Evolutionary conservation across 129 eudicot species (phyloP).

Genomic region (Lonicera japonica): DNA sequence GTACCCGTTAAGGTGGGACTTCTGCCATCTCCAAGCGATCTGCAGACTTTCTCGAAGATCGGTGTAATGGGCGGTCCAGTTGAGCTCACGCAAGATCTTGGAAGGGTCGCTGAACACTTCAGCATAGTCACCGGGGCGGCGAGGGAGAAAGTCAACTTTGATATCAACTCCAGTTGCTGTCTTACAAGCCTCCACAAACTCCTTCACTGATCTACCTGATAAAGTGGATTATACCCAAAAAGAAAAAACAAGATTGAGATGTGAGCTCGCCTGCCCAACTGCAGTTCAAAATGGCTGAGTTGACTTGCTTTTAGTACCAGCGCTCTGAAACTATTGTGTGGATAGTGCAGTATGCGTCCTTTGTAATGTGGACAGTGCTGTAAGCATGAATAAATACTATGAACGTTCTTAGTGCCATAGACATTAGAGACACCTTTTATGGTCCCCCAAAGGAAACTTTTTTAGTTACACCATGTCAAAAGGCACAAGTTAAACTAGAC

Average conservation of each 20-base stretch:
- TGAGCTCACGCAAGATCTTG: conserved; percentile 57
- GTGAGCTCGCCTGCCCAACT: too few species aligned
- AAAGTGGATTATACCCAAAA: neutral
- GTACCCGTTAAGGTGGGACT: conserved; percentile 47
- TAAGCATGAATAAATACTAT: too few species aligned
- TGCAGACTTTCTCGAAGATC: conserved; percentile 64
- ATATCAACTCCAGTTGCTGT: conserved; percentile 71
- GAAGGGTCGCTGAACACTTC: conserved; percentile 82
- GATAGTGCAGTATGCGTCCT: too few species aligned
- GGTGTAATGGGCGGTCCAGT: conserved; percentile 63
- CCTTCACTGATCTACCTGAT: conserved; percentile 81
- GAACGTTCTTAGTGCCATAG: too few species aligned
- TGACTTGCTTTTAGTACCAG: too few species aligned
- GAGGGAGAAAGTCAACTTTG: conserved; percentile 62
- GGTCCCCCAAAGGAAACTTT: too few species aligned
- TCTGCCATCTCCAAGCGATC: conserved; percentile 93
- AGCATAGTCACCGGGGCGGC: conserved; percentile 87
- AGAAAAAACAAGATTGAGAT: neutral
- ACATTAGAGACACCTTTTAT: too few species aligned
- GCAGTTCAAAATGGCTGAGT: too few species aligned
- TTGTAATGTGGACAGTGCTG: too few species aligned
- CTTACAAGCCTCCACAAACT: conserved; percentile 89
- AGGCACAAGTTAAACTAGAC: too few species aligned
- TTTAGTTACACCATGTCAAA: too few species aligned
- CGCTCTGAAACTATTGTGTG: too few species aligned